phyloP scores from a whole-genome alignment of 169 alveolate species.

The Plasmodium coatneyi region DNA sequence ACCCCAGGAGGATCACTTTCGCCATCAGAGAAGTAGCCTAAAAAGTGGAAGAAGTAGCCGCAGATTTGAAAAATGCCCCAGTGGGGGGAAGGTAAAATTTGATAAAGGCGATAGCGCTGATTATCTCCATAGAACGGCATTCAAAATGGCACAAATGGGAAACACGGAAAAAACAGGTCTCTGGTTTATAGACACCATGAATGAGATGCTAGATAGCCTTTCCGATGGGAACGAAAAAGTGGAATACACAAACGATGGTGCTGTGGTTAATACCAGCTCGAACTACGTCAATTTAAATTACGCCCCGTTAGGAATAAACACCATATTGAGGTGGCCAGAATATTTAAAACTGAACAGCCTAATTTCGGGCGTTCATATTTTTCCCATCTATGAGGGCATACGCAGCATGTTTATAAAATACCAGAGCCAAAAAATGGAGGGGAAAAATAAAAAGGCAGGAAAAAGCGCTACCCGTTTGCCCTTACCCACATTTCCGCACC shows the following conservation, averaged over 20 bases:
- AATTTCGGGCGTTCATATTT: conserved; percentile 38
- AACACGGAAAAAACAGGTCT: conserved; percentile 38
- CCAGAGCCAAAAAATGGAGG: conserved; percentile 1
- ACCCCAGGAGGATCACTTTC: neutral
- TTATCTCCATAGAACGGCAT: neutral
- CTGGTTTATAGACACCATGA: conserved; percentile 38
- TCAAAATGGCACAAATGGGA: neutral
- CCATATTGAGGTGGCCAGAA: conserved; percentile 31
- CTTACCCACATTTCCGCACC: conserved; percentile 38
- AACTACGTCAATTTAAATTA: neutral
- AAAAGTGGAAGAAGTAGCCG: neutral
- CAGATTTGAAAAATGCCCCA: neutral
- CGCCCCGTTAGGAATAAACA: neutral
- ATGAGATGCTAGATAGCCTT: conserved; percentile 20
- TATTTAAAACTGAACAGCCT: conserved; percentile 14
- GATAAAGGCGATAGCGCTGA: neutral
- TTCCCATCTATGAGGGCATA: conserved; percentile 42
- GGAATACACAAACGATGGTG: neutral
- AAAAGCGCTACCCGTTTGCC: neutral
- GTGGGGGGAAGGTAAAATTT: conserved; percentile 1
- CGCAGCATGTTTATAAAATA: conserved; percentile 6
- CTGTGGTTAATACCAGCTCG: neutral
- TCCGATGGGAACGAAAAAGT: conserved; percentile 26
- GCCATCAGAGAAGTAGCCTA: neutral
- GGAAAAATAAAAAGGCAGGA: conserved; percentile 2